Base-by-base conservation (phyloP, 805 yeast species). In the Nadsonia fulvescens region DNA sequence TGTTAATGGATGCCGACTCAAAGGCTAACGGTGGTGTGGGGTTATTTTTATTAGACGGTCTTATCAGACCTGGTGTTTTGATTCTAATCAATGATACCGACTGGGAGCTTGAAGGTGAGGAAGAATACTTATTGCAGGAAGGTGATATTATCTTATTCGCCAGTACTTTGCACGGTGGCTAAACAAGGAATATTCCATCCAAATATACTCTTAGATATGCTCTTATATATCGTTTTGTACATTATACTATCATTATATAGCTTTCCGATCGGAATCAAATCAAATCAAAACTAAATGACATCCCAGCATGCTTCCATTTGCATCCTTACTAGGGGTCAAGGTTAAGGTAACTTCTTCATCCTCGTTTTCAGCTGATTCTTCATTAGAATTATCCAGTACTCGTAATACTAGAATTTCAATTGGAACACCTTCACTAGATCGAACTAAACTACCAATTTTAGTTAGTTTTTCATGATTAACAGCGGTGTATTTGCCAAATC, bases 141-240 rank as follows among this genome's bases (percentile, higher is more conserved):
- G 72, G 76, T 8, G 98, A 86, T 47, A 58, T 66, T 12, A 62
- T 86, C 20, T 69, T 91, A 3, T 86, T 86, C 42, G 86, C 95
- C 2, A 76, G 92, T 21, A 89, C 98, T 3, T 55, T 86, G 33
- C 98, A 86, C 40, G 98, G 98, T 4, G 98, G 98, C 24, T 86
- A 44, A 42, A 8, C n/a, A 12, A 9, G 10, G 24, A n/a, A n/a
- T n/a, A n/a, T n/a, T n/a, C n/a, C n/a, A n/a, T n/a, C n/a, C n/a
- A n/a, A n/a, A n/a, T n/a, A n/a, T n/a, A n/a, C n/a, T n/a, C n/a
- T n/a, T n/a, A n/a, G n/a, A n/a, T n/a, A n/a, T n/a, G n/a, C n/a
- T n/a, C n/a, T n/a, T n/a, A n/a, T n/a, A n/a, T n/a, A n/a, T n/a
- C n/a, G n/a, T n/a, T n/a, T n/a, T n/a, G n/a, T n/a, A n/a, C n/a